phyloP scores from a whole-genome alignment of 2,329 filamentous ascomycete genomes.

The Elsinoe perseae region DNA sequence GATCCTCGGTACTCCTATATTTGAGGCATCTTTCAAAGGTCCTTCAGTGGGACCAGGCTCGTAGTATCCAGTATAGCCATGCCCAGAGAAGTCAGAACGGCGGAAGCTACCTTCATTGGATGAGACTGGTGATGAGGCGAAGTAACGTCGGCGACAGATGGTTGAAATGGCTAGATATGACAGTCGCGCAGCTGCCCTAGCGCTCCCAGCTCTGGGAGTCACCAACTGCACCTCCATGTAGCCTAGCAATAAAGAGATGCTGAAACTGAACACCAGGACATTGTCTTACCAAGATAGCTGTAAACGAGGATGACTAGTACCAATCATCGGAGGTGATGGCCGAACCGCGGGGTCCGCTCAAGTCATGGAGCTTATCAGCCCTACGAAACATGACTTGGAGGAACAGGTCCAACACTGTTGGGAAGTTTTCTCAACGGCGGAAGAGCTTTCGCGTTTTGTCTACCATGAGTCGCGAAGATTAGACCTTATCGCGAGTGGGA shows the following conservation, averaged over 20 bases:
- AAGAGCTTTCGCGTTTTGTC: neutral
- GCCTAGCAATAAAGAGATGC: neutral
- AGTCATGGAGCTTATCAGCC: conserved; percentile 5
- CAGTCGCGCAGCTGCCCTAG: conserved; percentile 25
- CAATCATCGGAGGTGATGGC: neutral
- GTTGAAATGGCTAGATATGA: conserved; percentile 33
- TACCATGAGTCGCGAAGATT: neutral
- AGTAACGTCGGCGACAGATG: conserved; percentile 27
- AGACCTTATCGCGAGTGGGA: neutral
- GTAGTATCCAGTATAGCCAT: conserved; percentile 56
- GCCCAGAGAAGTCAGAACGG: conserved; percentile 55
- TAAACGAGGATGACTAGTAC: neutral
- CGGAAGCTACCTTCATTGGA: conserved; percentile 41
- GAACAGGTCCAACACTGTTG: conserved; percentile 4
- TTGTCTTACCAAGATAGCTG: neutral
- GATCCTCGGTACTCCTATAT: conserved; percentile 50
- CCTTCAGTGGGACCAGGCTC: conserved; percentile 57
- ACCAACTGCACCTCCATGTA: neutral
- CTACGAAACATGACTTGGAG: neutral
- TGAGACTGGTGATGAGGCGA: conserved; percentile 24
- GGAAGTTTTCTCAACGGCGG: conserved; percentile 8
- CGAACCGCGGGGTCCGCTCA: neutral
- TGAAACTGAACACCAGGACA: neutral
- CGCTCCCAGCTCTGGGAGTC: neutral
- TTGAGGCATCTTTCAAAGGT: conserved; percentile 53